phyloP scores from a whole-genome alignment of 805 yeast species.

The Candida quercuum region DNA sequence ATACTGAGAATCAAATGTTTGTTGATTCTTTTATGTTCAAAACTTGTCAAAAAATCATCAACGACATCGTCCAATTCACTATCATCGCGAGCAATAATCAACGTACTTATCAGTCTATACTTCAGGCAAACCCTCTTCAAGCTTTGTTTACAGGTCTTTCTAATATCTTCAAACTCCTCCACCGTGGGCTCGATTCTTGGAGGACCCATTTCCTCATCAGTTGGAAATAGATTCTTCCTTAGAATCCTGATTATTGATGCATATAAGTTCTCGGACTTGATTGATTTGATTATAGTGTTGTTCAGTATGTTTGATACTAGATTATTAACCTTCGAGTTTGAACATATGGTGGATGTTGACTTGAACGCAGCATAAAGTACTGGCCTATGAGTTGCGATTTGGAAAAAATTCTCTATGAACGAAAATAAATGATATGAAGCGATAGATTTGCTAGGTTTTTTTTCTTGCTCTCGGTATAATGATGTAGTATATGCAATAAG shows the following conservation, averaged over 20 bases:
- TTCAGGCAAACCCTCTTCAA: constrained; percentile 20
- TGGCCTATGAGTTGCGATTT: constrained; percentile 23
- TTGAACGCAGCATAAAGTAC: constrained; percentile 24
- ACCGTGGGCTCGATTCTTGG: constrained; percentile 36
- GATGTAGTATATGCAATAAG: constrained; percentile 15
- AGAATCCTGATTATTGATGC: constrained; percentile 22
- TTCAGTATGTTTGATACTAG: constrained; percentile 18
- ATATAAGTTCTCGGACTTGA: constrained; percentile 15
- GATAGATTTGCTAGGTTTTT: neutral
- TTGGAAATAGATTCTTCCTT: constrained; percentile 40
- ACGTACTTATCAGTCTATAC: constrained; percentile 11
- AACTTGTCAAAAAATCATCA: constrained; percentile 28
- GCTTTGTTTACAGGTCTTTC: constrained; percentile 21
- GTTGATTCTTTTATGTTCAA: constrained; percentile 35
- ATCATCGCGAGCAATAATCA: constrained; percentile 20
- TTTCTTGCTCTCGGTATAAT: neutral
- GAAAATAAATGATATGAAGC: constrained; percentile 10
- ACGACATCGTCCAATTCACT: constrained; percentile 19
- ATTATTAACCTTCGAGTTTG: constrained; percentile 10
- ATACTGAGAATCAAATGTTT: constrained; percentile 37
- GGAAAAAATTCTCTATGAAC: constrained; percentile 22
- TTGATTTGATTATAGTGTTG: constrained; percentile 11
- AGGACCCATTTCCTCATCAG: constrained; percentile 46
- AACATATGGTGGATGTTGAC: constrained; percentile 15
- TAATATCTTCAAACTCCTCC: constrained; percentile 30